A percentile compares a stretch with the other conserved stretches of the same genome.
phyloP scores from a whole-genome alignment of 1,284 basidiomycete species.

The Farysia itapuensis region DNA sequence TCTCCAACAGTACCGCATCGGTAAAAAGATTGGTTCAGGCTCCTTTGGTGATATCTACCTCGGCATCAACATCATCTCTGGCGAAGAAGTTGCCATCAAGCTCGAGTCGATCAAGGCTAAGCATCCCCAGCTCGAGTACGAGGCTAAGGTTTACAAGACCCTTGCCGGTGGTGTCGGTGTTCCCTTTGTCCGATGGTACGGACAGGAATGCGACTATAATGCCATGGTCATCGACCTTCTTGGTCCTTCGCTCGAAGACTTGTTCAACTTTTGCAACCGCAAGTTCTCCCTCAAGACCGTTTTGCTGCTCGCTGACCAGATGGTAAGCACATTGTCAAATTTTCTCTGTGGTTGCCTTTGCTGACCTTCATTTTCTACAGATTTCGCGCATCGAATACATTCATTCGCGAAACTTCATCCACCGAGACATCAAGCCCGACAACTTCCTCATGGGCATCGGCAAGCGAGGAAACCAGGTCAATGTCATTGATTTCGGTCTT shows the following conservation, averaged over 20 bases:
- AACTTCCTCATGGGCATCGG: constrained; percentile 99
- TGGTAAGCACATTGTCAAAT: constrained; percentile 67
- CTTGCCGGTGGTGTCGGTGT: constrained; percentile 96
- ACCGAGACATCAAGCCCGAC: constrained; percentile 98
- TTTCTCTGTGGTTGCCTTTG: background rate
- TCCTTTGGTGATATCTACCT: constrained; percentile 99
- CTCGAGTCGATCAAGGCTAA: constrained; percentile 99
- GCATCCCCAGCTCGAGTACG: constrained; percentile 99
- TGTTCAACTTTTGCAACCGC: constrained; percentile 99
- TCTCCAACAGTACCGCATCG: constrained; percentile 69
- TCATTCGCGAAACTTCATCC: constrained; percentile 99
- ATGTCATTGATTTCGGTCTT: constrained; percentile 98
- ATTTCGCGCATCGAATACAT: constrained; percentile 99
- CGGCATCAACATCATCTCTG: constrained; percentile 99
- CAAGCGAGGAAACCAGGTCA: constrained; percentile 98
- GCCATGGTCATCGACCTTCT: constrained; percentile 99
- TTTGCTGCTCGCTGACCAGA: constrained; percentile 90
- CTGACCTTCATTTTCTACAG: constrained; percentile 62
- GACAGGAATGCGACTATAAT: constrained; percentile 98
- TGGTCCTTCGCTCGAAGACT: constrained; percentile 93
- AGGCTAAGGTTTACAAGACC: constrained; percentile 70
- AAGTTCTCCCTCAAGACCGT: constrained; percentile 98
- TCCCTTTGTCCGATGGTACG: constrained; percentile 98
- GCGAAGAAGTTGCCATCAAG: constrained; percentile 99
- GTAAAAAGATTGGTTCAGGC: constrained; percentile 99